Evolutionary conservation across 805 yeast genomes (phyloP).

Genomic region (Suhomyces canberraensis): DNA sequence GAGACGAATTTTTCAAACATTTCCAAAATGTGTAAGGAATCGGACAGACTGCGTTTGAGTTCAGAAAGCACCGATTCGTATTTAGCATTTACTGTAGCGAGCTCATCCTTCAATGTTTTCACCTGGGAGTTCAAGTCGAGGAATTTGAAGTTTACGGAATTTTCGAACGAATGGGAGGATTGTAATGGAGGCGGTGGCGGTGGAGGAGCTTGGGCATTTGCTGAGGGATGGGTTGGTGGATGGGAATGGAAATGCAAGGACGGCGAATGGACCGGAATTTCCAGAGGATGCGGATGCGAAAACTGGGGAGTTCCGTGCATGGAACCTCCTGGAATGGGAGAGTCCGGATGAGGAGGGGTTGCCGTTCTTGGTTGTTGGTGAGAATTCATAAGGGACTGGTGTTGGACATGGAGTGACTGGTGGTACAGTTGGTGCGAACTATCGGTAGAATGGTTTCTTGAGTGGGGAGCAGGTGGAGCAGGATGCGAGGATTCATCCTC

Average conservation of each 20-base stretch:
- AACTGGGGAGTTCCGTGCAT: neutral
- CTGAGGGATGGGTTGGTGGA: slow-evolving; percentile 1
- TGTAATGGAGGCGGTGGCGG: slow-evolving; percentile 9
- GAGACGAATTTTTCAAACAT: slow-evolving; percentile 30
- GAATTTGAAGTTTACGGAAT: slow-evolving; percentile 21
- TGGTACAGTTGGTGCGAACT: slow-evolving; percentile 14
- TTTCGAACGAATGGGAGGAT: slow-evolving; percentile 14
- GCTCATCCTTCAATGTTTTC: slow-evolving; percentile 39
- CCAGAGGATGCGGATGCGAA: slow-evolving; percentile 5
- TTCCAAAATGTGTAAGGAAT: slow-evolving; percentile 51
- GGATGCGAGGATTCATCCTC: slow-evolving; percentile 3
- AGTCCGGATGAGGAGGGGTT: slow-evolving; percentile 4
- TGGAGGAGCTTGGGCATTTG: slow-evolving; percentile 1
- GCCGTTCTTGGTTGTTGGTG: slow-evolving; percentile 12
- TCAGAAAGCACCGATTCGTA: slow-evolving; percentile 50
- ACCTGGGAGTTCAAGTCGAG: slow-evolving; percentile 39
- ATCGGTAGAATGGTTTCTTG: slow-evolving; percentile 1
- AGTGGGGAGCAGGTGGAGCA: neutral
- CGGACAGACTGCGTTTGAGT: slow-evolving; percentile 47
- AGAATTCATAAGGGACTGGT: slow-evolving; percentile 6
- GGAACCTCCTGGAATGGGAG: neutral
- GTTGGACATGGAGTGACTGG: slow-evolving; percentile 12
- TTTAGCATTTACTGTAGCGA: slow-evolving; percentile 39
- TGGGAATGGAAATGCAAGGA: neutral
- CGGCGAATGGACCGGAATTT: slow-evolving; percentile 1